These are phyloP conservation scores for Solanum microdontum DNA, from an alignment of 257 asterid species.

Conservation along the genomic window DNA sequence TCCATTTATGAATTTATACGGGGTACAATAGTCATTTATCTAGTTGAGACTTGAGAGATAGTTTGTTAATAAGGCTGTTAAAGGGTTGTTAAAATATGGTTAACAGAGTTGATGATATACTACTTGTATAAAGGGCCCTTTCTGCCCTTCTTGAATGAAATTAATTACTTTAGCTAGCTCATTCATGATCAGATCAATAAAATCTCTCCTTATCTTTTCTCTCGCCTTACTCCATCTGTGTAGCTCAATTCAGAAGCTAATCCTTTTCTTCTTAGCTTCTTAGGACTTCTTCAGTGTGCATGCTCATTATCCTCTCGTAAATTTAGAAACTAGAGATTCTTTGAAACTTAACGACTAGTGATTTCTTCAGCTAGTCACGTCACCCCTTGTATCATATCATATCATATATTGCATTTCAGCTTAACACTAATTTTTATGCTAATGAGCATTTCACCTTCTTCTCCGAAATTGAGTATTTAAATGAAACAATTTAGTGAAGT, in stretches of 20 bases:
- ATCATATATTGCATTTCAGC: background rate
- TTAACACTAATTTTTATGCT: background rate
- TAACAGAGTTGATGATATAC: background rate
- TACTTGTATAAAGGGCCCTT: background rate
- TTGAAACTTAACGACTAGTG: background rate
- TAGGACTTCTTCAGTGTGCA: background rate
- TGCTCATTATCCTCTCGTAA: background rate
- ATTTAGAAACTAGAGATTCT: background rate
- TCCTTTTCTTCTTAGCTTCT: background rate
- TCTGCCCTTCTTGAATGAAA: background rate
- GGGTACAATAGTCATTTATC: background rate
- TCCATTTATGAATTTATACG: background rate
- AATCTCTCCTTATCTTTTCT: background rate
- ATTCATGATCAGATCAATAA: background rate
- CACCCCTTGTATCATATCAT: background rate
- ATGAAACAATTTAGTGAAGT: background rate
- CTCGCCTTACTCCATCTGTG: background rate
- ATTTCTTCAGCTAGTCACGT: background rate
- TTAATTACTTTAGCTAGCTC: background rate
- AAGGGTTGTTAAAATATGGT: background rate
- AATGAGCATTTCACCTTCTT: background rate
- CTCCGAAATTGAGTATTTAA: background rate
- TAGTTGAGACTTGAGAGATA: background rate
- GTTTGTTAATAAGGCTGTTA: background rate
- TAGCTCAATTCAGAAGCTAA: background rate